A percentile compares a stretch with the other conserved stretches of the same genome.
These are phyloP conservation scores for Phytophthora cactorum DNA, from an alignment of 352 stramenopile genomes.

Conservation along the genomic window DNA sequence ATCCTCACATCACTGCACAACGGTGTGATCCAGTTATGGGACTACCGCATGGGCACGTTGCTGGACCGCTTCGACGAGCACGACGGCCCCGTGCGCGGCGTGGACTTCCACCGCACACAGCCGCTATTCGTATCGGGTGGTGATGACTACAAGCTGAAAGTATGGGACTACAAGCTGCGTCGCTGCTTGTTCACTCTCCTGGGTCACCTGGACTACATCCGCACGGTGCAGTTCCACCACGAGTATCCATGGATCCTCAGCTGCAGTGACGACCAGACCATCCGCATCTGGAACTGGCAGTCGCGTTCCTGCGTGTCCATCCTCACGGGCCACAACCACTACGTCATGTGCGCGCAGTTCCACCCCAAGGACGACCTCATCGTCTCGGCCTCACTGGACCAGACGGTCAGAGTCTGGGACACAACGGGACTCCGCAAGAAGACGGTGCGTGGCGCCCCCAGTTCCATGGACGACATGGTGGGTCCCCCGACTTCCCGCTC, in stretches of 20 bases:
- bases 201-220: slow-evolving; percentile 99
- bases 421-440: slow-evolving; percentile 99
- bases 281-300: slow-evolving; percentile 99
- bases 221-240: slow-evolving; percentile 99
- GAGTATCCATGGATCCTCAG: slow-evolving; percentile 99
- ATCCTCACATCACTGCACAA: slow-evolving; percentile 99
- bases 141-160: slow-evolving; percentile 99
- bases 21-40: slow-evolving; percentile 98
- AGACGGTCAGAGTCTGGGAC: slow-evolving; percentile 99
- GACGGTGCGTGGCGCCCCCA: slow-evolving; percentile 93
- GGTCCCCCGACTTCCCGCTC: slow-evolving; percentile 47
- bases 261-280: slow-evolving; percentile 98
- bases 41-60: slow-evolving; percentile 99
- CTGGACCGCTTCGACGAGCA: slow-evolving; percentile 99
- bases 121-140: slow-evolving; percentile 98
- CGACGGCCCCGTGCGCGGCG: slow-evolving; percentile 98
- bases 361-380: slow-evolving; percentile 99
- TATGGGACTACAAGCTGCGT: slow-evolving; percentile 99
- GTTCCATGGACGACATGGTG: slow-evolving; percentile 78
- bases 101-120: slow-evolving; percentile 99
- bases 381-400: slow-evolving; percentile 98
- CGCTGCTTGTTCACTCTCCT: slow-evolving; percentile 99
- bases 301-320: slow-evolving; percentile 98
- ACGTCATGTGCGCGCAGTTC: slow-evolving; percentile 99
- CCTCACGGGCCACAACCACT: slow-evolving; percentile 99